Conservation (phyloP, 176 grass and related monocot species). For the Paspalum vaginatum region DNA sequence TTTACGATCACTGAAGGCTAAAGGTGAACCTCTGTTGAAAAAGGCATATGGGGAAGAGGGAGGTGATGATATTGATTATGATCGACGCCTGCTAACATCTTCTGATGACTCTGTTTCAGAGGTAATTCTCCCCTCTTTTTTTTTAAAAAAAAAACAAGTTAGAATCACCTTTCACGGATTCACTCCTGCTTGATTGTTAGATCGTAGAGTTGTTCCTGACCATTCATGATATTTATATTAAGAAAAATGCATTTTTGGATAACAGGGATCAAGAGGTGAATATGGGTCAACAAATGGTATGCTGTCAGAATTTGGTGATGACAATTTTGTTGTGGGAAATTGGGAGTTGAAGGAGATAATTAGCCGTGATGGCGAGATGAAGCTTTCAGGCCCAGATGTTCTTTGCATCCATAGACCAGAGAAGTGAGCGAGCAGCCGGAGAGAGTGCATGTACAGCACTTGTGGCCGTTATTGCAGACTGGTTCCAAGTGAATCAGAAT, state of each 20-base stretch:
- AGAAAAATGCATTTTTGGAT: constrained; percentile 16
- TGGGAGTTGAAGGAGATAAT: constrained; percentile 72
- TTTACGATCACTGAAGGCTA: constrained; percentile 56
- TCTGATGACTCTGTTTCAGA: constrained; percentile 45
- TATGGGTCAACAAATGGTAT: constrained; percentile 44
- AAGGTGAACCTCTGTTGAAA: constrained; percentile 78
- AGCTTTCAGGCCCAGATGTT: constrained; percentile 75
- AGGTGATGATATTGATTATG: constrained; percentile 88
- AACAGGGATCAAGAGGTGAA: constrained; percentile 47
- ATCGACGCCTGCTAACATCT: constrained; percentile 57
- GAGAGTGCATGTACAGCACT: constrained; percentile 83
- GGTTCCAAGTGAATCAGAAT: constrained; percentile 71
- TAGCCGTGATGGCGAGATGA: constrained; percentile 76
- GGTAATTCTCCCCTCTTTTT: constrained; percentile 36
- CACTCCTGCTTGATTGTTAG: background rate
- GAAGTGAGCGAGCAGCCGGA: constrained; percentile 84
- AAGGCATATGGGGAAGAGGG: constrained; percentile 78
- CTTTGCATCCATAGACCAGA: constrained; percentile 95
- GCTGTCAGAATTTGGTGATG: constrained; percentile 69
- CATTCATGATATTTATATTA: constrained; percentile 8
- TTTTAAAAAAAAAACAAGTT: background rate
- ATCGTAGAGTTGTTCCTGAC: constrained; percentile 20
- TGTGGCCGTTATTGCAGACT: constrained; percentile 84
- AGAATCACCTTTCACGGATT: background rate
- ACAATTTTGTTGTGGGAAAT: constrained; percentile 80